Evolutionary conservation across 345 rosid genomes (phyloP).

Genomic region (Sisymbrium altissimum): DNA sequence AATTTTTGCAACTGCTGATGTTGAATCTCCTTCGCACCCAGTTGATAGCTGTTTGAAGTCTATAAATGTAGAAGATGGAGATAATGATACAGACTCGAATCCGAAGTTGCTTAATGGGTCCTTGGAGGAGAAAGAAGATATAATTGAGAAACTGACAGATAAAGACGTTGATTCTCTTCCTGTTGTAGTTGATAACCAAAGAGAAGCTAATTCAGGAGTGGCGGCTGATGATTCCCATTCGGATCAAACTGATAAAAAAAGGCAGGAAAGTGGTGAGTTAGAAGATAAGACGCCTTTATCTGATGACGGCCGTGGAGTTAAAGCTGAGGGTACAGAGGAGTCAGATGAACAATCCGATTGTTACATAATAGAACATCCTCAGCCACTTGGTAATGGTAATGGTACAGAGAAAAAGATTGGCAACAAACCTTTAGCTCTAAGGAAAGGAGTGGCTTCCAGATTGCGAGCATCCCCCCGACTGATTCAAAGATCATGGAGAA

Average conservation of each 20-base stretch:
- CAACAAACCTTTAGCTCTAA: slow-evolving; percentile 3
- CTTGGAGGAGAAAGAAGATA: slow-evolving; percentile 14
- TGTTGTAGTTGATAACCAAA: neutral
- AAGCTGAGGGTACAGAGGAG: neutral
- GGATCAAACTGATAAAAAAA: slow-evolving; percentile 2
- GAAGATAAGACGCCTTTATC: neutral
- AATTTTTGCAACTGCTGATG: slow-evolving; percentile 30
- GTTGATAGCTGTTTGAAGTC: slow-evolving; percentile 22
- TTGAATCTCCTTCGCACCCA: slow-evolving; percentile 29
- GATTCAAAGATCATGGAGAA: slow-evolving; percentile 19
- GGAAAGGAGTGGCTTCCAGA: slow-evolving; percentile 7
- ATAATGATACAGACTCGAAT: neutral
- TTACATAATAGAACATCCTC: neutral
- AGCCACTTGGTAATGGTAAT: neutral
- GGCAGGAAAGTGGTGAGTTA: slow-evolving; percentile 4
- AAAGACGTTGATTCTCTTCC: neutral
- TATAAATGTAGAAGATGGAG: neutral
- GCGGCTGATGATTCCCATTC: slow-evolving; percentile 9
- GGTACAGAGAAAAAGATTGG: neutral
- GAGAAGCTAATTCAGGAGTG: neutral
- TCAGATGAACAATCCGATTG: neutral
- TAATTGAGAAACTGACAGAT: neutral
- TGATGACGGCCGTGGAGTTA: neutral
- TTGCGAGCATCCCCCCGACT: slow-evolving; percentile 21
- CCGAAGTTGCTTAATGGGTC: neutral